phyloP scores from a whole-genome alignment of 2,329 filamentous ascomycete genomes.

The Fusarium drepaniforme region DNA sequence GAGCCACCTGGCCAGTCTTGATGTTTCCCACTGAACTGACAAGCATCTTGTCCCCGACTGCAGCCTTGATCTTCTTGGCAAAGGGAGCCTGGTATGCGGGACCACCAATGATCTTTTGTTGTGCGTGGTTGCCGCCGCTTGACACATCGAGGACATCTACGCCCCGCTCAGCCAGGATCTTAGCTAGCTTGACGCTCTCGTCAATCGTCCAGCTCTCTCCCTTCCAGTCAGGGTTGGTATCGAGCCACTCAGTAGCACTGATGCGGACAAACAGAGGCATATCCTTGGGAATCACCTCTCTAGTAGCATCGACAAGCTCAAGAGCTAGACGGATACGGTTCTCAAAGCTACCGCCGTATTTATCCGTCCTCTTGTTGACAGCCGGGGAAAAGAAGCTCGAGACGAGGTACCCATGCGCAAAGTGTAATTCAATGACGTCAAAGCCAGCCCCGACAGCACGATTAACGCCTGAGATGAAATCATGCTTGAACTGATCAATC shows the following conservation, averaged over 20 bases:
- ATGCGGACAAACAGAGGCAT: slow-evolving; percentile 82
- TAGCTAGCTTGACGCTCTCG: slow-evolving; percentile 73
- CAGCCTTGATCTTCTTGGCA: slow-evolving; percentile 77
- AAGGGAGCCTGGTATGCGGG: slow-evolving; percentile 80
- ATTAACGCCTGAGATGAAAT: slow-evolving; percentile 66
- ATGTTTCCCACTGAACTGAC: slow-evolving; percentile 64
- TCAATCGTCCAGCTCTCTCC: slow-evolving; percentile 75
- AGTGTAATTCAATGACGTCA: slow-evolving; percentile 79
- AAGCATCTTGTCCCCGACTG: slow-evolving; percentile 70
- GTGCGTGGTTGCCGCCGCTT: slow-evolving; percentile 72
- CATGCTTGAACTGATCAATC: slow-evolving; percentile 73
- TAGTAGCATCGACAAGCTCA: slow-evolving; percentile 73
- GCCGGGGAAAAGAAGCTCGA: slow-evolving; percentile 77
- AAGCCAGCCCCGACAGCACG: slow-evolving; percentile 74
- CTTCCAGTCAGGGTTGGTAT: slow-evolving; percentile 65
- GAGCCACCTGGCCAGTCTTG: slow-evolving; percentile 56
- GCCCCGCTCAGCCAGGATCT: slow-evolving; percentile 72
- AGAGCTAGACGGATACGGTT: slow-evolving; percentile 77
- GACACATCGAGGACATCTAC: slow-evolving; percentile 83
- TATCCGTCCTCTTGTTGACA: slow-evolving; percentile 76
- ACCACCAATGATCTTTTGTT: slow-evolving; percentile 67
- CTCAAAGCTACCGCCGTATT: slow-evolving; percentile 77
- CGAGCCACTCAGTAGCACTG: slow-evolving; percentile 82
- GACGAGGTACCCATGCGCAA: slow-evolving; percentile 83
- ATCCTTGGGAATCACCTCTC: slow-evolving; percentile 71